Evolutionary conservation across 2,329 filamentous ascomycete species (phyloP).

Genomic region (Chrysosporium keratinophilum): DNA sequence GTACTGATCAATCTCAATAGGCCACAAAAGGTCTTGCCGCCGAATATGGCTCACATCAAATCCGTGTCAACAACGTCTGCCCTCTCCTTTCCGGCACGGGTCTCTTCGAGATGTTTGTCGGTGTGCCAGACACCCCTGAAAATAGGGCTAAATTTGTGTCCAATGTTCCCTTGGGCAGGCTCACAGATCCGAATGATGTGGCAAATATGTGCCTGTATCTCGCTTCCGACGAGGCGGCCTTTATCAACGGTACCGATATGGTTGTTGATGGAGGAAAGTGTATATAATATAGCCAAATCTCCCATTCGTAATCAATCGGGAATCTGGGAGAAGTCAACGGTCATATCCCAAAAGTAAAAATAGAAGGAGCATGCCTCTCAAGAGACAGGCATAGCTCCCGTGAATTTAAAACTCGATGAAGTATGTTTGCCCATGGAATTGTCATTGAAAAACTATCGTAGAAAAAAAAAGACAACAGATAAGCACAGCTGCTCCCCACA

Average conservation of each 20-base stretch:
- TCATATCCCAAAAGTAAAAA: not conserved
- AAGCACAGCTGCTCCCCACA: not conserved
- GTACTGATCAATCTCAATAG: constrained; percentile 20
- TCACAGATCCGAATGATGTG: constrained; percentile 48
- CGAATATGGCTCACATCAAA: constrained; percentile 61
- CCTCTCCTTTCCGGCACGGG: constrained; percentile 58
- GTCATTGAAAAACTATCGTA: not conserved
- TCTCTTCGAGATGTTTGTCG: constrained; percentile 42
- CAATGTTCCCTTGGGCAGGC: constrained; percentile 36
- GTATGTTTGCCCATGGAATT: not conserved
- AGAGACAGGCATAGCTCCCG: not conserved
- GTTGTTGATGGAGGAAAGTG: constrained; percentile 51
- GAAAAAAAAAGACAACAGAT: not conserved
- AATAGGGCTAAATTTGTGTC: constrained; percentile 37
- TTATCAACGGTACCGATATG: constrained; percentile 62
- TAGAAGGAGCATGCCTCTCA: not conserved
- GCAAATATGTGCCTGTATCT: constrained; percentile 61
- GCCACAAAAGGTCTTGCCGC: constrained; percentile 59
- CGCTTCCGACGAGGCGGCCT: constrained; percentile 59
- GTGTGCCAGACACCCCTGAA: constrained; percentile 37
- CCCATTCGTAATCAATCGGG: not conserved
- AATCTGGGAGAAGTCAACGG: not conserved
- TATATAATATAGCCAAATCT: constrained; percentile 19
- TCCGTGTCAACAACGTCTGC: constrained; percentile 62
- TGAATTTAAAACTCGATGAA: too few relatives aligned